Percentiles rank a stretch among this genome's conserved stretches.
These are phyloP conservation scores for Viola odorata DNA, from an alignment of 345 rosid species.

Conservation along the genomic window DNA sequence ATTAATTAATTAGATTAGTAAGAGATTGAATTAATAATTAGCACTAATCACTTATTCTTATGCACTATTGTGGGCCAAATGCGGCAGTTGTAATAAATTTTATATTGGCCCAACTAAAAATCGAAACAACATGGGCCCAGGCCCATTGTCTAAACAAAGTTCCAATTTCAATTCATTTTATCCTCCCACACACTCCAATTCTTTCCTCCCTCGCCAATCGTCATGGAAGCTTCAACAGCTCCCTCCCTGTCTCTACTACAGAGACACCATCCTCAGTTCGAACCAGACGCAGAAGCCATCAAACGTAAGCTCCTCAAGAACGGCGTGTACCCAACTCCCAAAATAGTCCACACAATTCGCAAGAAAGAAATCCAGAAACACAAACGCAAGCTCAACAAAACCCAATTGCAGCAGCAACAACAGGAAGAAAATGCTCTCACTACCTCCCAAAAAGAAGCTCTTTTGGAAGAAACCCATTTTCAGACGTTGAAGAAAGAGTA, in stretches of 20 bases:
- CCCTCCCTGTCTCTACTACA: slow-evolving; percentile 24
- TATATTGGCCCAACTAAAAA: no score
- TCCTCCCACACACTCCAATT: no score
- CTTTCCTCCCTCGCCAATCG: neutral
- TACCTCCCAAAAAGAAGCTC: slow-evolving; percentile 37
- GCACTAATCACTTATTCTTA: no score
- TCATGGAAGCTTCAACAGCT: slow-evolving; percentile 54
- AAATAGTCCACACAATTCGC: slow-evolving; percentile 57
- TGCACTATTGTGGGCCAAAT: no score
- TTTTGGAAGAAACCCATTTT: slow-evolving; percentile 50
- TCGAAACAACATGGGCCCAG: no score
- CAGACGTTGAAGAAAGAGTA: slow-evolving; percentile 51
- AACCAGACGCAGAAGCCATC: slow-evolving; percentile 56
- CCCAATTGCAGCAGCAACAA: slow-evolving; percentile 28
- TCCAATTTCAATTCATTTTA: no score
- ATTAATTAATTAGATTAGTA: no score
- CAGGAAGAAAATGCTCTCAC: no score
- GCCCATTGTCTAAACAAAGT: no score
- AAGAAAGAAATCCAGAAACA: slow-evolving; percentile 76
- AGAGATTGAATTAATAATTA: no score
- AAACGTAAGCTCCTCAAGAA: slow-evolving; percentile 43
- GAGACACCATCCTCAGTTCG: slow-evolving; percentile 34
- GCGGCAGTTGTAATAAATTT: no score
- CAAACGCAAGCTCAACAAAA: slow-evolving; percentile 54
- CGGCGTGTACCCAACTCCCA: slow-evolving; percentile 68